Percentiles rank a stretch among this genome's conserved stretches.
phyloP scores from a whole-genome alignment of 1,139 yeast genomes.

The Suhomyces yuchorum region DNA sequence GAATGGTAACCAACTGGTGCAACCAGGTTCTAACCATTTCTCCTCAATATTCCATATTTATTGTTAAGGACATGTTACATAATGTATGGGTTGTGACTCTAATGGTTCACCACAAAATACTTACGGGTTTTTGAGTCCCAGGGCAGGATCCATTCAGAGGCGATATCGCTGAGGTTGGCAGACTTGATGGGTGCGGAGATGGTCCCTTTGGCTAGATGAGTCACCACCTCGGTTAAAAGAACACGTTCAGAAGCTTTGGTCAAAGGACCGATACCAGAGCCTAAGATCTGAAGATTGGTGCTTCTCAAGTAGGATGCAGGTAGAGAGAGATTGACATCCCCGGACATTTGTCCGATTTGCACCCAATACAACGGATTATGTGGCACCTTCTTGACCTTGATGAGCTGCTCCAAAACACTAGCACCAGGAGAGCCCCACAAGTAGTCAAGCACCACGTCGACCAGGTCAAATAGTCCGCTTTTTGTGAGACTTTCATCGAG shows the following conservation, averaged over 20 bases:
- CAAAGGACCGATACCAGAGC: constrained; percentile 27
- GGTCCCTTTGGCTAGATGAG: constrained; percentile 13
- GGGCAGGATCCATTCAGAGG: constrained; percentile 11
- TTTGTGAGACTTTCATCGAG: constrained; percentile 5
- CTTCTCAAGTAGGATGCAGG: constrained; percentile 20
- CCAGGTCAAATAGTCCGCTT: constrained; percentile 9
- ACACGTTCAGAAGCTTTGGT: constrained; percentile 4
- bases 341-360: constrained; percentile 24
- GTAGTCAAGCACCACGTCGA: constrained; percentile 19
- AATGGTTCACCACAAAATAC: constrained; percentile 12
- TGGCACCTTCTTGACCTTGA: constrained; percentile 9
- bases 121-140: constrained; percentile 12
- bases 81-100: neutral
- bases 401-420: constrained; percentile 7
- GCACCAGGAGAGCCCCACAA: constrained; percentile 18
- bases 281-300: constrained; percentile 22
- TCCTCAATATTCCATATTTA: neutral
- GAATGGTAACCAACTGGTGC: neutral
- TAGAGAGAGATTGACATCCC: constrained; percentile 10
- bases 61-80: neutral
- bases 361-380: constrained; percentile 21
- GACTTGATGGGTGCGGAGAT: constrained; percentile 9
- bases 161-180: constrained; percentile 15
- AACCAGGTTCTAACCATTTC: neutral
- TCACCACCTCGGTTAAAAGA: constrained; percentile 10